phyloP scores from a whole-genome alignment of 2,329 filamentous ascomycete genomes.

The Ascochyta lentis region DNA sequence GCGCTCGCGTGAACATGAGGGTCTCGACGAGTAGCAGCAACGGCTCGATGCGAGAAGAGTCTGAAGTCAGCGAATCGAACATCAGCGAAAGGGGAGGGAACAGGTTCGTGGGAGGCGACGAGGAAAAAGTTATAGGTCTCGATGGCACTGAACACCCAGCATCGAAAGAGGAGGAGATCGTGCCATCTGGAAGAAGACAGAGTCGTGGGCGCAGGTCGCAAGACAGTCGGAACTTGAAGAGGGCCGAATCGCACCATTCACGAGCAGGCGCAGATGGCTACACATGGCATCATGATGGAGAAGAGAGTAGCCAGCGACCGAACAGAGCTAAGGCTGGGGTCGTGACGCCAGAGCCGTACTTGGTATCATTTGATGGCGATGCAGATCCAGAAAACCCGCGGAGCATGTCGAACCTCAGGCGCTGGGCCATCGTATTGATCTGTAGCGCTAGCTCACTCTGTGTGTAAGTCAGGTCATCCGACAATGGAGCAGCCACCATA shows the following conservation, averaged over 20 bases:
- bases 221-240: conserved; percentile 24
- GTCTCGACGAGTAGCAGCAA: conserved; percentile 5
- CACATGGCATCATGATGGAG: conserved; percentile 41
- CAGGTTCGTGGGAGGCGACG: conserved; percentile 11
- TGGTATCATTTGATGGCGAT: conserved; percentile 79
- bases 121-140: conserved; percentile 24
- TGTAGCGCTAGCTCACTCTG: conserved; percentile 77
- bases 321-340: conserved; percentile 29
- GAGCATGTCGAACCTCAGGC: conserved; percentile 68
- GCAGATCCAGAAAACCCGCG: conserved; percentile 77
- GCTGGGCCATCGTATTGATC: conserved; percentile 81
- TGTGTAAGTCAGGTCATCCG: conserved; percentile 68
- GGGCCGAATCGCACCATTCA: conserved; percentile 42
- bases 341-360: conserved; percentile 54
- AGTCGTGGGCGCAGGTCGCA: conserved; percentile 23
- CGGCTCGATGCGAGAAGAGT: conserved; percentile 10
- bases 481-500: not conserved
- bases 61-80: conserved; percentile 20
- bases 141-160: conserved; percentile 6
- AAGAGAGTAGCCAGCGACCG: conserved; percentile 28
- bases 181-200: not conserved
- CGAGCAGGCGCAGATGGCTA: conserved; percentile 49
- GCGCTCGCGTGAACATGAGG: not conserved
- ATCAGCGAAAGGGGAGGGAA: conserved; percentile 20
- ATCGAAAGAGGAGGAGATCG: conserved; percentile 2